Evolutionary conservation across 768 basidiomycete genomes (phyloP), one percentile per base, ranked within the genome.

Genomic region (Cyclocybe cylindracea): DNA sequence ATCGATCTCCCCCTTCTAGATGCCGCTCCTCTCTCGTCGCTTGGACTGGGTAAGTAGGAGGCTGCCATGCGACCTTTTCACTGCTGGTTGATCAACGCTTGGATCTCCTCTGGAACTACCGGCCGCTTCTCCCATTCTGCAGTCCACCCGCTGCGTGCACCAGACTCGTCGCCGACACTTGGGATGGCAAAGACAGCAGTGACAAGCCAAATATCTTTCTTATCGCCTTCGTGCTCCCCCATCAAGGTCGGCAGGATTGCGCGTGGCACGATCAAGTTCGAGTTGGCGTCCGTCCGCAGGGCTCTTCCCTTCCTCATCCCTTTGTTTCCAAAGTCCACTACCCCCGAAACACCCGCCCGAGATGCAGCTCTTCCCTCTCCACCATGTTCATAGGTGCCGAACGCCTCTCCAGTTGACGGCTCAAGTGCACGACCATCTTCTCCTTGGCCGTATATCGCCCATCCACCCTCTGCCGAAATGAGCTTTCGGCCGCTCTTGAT

Each of bases 231-330:
- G 51, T 84, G 77, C 38, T 76, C 71, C 2, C 74, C 82, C 44
- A 79, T 54, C 40, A 89, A 73, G 37, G 84, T 85, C 4, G 87
- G 87, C 51, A 89, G 64, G n/a, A 87, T 78, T 34, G 86, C 83
- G 16, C 86, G 72, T 2, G 87, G 75, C 33, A 79, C 80, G 55
- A 89, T 79, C 61, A 89, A 65, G 63, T 87, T 89, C 33, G 86
- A 77, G 66, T 91, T 89, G 33, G 87, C 83, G 62, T 91, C 87
- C 24, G 81, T 82, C 38, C 85, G 74, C 10, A 88, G 62, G n/a
- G 82, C 79, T 48, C 61, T 58, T 2, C 72, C 75, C 43, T 53
- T 61, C 40, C 74, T 64, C 42, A 54, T 50, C 33, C 44, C 43
- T 16, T 40, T 44, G 13, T 24, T 39, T 18, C 57, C 68, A 14